Evolutionary conservation across 225 moss, liverwort and hornwort species (phyloP), one percentile per base, ranked within the genome.

Genomic region (Physcomitrellopsis africana): DNA sequence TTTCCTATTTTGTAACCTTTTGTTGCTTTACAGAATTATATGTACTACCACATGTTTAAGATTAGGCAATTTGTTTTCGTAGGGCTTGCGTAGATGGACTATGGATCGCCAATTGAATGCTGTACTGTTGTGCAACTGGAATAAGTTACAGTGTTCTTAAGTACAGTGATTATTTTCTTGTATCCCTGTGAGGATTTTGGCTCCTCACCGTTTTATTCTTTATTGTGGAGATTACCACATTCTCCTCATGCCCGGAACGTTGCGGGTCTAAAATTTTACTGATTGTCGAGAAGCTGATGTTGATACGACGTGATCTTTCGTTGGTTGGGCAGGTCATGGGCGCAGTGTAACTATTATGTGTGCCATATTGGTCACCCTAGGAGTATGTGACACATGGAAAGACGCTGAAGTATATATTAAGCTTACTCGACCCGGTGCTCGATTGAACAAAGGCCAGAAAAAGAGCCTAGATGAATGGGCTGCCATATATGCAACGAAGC

Each of bases 321-420:
- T 10, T 32, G 10, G 1, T 0, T 68, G 45, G 16, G 74, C 89
- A 93, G 93, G 94, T 37, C 97, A 97, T 52, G 97, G 97, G 23
- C 92, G 97, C 54, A 97, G 97, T 66, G 97, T 97, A 12, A 86
- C 93, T 1, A 91, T 97, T 4, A 86, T 93, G 91, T 97, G 97
- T 69, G 91, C 88, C 11, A 71, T 91, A 76, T 70, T 91, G 82
- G 86, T 91, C 44, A 84, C 81, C 10, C 48, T 85, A 62, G 82
- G 84, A 48, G 54, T 81, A 49, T 77, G 80, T 22, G 79, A 82
- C 17, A 77, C 91, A 49, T 91, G 84, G 81, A 73, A 79, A 70
- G 78, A 86, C 22, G 88, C 86, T 3, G 91, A 88, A 60, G 42
- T 53, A 54, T 75, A 80, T 7, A 81, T 91, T 15, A 84, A 83